phyloP scores from a whole-genome alignment of 164 flowering plant genomes.

The Piper longum region DNA sequence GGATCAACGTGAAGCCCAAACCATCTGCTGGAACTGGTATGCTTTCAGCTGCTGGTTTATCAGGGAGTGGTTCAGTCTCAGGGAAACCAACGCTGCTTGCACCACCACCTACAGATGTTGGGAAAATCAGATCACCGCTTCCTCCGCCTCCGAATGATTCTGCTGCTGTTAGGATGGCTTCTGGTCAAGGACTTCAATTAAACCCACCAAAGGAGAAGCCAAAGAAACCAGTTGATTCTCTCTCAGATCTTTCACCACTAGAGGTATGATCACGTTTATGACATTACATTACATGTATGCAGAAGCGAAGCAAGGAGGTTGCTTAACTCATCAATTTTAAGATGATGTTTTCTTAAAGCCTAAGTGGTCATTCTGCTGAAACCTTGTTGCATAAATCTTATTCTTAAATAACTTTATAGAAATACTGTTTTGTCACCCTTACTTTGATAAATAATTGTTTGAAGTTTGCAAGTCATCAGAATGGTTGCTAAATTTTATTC shows the following conservation, averaged over 20 bases:
- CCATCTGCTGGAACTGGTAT: conserved; percentile 70
- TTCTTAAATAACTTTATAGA: too few species aligned
- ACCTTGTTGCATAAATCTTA: too few species aligned
- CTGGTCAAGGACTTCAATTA: conserved; percentile 21
- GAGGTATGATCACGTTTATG: conserved; percentile 34
- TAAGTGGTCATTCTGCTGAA: too few species aligned
- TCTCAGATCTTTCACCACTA: conserved; percentile 70
- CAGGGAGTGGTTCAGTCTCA: conserved; percentile 34
- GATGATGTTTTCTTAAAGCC: too few species aligned
- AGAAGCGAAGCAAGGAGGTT: too few species aligned
- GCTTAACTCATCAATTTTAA: too few species aligned
- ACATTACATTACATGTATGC: too few species aligned
- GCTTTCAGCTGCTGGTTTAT: conserved; percentile 82
- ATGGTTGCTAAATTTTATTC: too few species aligned
- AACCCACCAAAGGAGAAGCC: conserved; percentile 32
- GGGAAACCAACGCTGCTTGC: conserved; percentile 56
- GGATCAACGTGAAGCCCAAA: conserved; percentile 85
- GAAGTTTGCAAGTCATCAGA: too few species aligned
- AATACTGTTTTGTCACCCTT: too few species aligned
- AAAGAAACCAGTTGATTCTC: conserved; percentile 39
- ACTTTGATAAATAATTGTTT: too few species aligned
- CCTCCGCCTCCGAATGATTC: conserved; percentile 99
- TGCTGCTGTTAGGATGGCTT: conserved; percentile 41
- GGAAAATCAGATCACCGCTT: conserved; percentile 62
- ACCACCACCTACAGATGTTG: conserved; percentile 69